Conservation (phyloP, 1,284 basidiomycete species). For the Cutaneotrichosporon sp. region DNA sequence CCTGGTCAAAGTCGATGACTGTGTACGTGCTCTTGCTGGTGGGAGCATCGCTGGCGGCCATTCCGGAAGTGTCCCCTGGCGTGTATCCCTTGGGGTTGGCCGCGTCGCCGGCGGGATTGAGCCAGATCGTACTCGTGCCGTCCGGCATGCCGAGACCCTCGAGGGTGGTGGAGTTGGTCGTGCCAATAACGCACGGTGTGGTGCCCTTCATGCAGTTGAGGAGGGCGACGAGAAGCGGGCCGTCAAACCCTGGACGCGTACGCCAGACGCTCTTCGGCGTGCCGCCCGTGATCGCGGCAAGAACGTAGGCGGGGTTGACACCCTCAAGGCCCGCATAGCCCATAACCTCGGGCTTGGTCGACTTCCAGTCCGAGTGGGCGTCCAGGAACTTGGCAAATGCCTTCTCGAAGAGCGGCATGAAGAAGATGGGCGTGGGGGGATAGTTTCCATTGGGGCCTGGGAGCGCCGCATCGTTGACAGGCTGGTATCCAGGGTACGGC, state of each 20-base stretch:
- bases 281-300: constrained; percentile 20
- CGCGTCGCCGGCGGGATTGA: constrained; percentile 9
- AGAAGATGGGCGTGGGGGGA: constrained; percentile 19
- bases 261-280: constrained; percentile 8
- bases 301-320: constrained; percentile 10
- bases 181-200: constrained; percentile 15
- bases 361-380: constrained; percentile 9
- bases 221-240: constrained; percentile 9
- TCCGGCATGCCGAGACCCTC: constrained; percentile 13
- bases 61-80: constrained; percentile 7
- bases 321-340: constrained; percentile 16
- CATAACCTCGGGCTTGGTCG: background rate
- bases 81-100: background rate
- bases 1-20: constrained; percentile 20
- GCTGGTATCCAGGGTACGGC: constrained; percentile 20
- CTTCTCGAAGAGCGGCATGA: constrained; percentile 24
- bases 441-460: constrained; percentile 9
- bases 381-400: constrained; percentile 24
- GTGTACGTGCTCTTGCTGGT: constrained; percentile 12
- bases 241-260: constrained; percentile 5
- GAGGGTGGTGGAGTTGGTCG: constrained; percentile 9
- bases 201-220: constrained; percentile 15
- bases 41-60: constrained; percentile 7
- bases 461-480: constrained; percentile 16
- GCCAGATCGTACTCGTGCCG: constrained; percentile 8